Evolutionary conservation across 2,329 filamentous ascomycete species (phyloP).

Genomic region (Spiromastix sp.): DNA sequence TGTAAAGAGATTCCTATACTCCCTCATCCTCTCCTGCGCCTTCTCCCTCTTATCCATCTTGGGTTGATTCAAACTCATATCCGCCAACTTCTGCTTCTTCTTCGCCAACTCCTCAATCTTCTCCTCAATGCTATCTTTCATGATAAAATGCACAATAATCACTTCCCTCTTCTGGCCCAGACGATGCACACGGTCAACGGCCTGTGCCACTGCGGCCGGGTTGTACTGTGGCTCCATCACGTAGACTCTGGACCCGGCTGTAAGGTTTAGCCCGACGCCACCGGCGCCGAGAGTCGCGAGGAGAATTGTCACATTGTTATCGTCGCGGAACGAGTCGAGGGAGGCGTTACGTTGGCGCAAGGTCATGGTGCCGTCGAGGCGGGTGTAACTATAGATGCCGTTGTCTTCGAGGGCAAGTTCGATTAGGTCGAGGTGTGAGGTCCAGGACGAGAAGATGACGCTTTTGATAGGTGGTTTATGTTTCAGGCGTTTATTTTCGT

Average conservation of each 20-base stretch:
- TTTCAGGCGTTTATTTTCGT: constrained; percentile 40
- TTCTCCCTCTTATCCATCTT: constrained; percentile 51
- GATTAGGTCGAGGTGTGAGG: constrained; percentile 85
- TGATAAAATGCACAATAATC: constrained; percentile 78
- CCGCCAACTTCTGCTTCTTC: constrained; percentile 86
- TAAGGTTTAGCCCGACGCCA: constrained; percentile 84
- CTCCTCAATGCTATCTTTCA: constrained; percentile 84
- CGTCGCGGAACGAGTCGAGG: constrained; percentile 66
- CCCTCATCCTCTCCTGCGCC: constrained; percentile 54
- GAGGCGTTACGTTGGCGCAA: constrained; percentile 63
- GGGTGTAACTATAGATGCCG: constrained; percentile 49
- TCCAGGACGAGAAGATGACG: constrained; percentile 95
- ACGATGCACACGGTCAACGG: constrained; percentile 84
- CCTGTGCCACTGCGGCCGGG: constrained; percentile 87
- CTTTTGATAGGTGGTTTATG: constrained; percentile 73
- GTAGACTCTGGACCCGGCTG: constrained; percentile 74
- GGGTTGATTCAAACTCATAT: constrained; percentile 67
- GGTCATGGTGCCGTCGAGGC: constrained; percentile 86
- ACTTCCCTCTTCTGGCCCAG: constrained; percentile 85
- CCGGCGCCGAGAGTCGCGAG: constrained; percentile 88
- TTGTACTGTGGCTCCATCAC: constrained; percentile 99
- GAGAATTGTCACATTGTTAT: constrained; percentile 63
- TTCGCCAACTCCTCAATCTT: constrained; percentile 83
- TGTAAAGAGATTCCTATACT: constrained; percentile 50
- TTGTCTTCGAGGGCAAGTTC: constrained; percentile 61